These are phyloP conservation scores for Penicillium salamii DNA, from an alignment of 495 filamentous ascomycete genomes.

Conservation along the genomic window DNA sequence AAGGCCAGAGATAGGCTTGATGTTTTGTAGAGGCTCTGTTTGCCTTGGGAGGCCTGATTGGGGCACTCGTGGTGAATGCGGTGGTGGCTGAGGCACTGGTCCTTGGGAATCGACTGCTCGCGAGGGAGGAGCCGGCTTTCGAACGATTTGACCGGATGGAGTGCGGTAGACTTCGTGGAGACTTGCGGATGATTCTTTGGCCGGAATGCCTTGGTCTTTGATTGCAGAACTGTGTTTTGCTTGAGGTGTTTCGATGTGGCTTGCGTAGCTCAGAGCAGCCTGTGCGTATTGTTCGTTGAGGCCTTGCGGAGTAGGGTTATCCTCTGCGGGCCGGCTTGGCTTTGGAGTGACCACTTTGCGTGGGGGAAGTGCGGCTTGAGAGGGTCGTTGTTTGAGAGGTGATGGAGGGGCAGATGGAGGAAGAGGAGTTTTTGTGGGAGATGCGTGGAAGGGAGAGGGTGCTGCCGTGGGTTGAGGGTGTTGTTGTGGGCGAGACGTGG, in stretches of 20 bases:
- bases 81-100: not conserved
- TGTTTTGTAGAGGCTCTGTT: slow-evolving; percentile 3
- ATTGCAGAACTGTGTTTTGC: slow-evolving; percentile 16
- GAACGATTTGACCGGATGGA: not conserved
- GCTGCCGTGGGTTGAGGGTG: slow-evolving; percentile 1
- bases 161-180: slow-evolving; percentile 40
- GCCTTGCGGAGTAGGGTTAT: slow-evolving; percentile 1
- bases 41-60: slow-evolving; percentile 6
- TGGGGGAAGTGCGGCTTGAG: slow-evolving; percentile 1
- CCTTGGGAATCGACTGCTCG: too few species aligned
- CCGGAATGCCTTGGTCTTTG: slow-evolving; percentile 15
- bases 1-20: slow-evolving; percentile 13
- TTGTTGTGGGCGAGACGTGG: slow-evolving; percentile 1
- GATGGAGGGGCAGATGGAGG: slow-evolving; percentile 13
- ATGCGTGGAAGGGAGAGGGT: not conserved
- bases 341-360: slow-evolving; percentile 1
- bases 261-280: slow-evolving; percentile 10
- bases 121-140: too few species aligned
- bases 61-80: not conserved
- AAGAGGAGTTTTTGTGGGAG: slow-evolving; percentile 16
- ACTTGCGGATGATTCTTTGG: not conserved
- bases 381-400: not conserved
- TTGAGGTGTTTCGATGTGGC: slow-evolving; percentile 8
- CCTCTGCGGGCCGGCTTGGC: not conserved
- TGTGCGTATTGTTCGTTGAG: slow-evolving; percentile 13